Evolutionary conservation across 169 alveolate species (phyloP), one percentile per base, ranked within the genome.

Genomic region (Eimeria necatrix): DNA sequence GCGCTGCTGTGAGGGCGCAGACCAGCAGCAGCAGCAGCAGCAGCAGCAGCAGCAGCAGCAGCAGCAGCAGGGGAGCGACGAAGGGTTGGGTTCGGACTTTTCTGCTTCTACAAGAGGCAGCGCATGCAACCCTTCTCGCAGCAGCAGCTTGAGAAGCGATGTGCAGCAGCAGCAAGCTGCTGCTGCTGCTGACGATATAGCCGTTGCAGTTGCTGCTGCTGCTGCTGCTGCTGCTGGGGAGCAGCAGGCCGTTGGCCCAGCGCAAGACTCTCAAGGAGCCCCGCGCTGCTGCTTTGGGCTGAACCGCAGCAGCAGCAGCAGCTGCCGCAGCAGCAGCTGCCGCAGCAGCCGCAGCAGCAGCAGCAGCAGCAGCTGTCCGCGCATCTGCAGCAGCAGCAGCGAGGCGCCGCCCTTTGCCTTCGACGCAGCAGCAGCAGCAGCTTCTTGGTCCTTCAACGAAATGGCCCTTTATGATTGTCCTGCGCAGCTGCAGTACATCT

Each of bases 401-500:
- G n/a, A 41, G 2, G 32, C 46, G n/a, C 95, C 95, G 20, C 95
- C 95, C 12, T 92, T 92, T 24, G 61, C 41, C 26, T 53, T 86
- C 22, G 26, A 51, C 6, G 22, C 53, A 6, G 41, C 68, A 5
- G 81, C 81, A 4, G 78, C 86, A 1, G 24, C 83, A 1, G 92
- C 78, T 0, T 12, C 16, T 18, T 92, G 95, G 95, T 78, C 95
- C 8, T 92, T 80, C 32, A 86, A 80, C 32, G 95, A 92, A 6
- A 92, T 92, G 95, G 95, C 92, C 0, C 14, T 26, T 49, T 92
- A 56, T 48, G 95, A 92, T 76, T 76, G 60, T 41, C 78, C 95
- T 4, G 95, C 95, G 4, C 88, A 78, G 90, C 74, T 92, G 18
- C 86, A 92, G 24, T 78, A 92, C 51, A 92, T 92, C 16, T 64